Evolutionary conservation across 768 basidiomycete genomes (phyloP).

Genomic region (Serendipita sp.): DNA sequence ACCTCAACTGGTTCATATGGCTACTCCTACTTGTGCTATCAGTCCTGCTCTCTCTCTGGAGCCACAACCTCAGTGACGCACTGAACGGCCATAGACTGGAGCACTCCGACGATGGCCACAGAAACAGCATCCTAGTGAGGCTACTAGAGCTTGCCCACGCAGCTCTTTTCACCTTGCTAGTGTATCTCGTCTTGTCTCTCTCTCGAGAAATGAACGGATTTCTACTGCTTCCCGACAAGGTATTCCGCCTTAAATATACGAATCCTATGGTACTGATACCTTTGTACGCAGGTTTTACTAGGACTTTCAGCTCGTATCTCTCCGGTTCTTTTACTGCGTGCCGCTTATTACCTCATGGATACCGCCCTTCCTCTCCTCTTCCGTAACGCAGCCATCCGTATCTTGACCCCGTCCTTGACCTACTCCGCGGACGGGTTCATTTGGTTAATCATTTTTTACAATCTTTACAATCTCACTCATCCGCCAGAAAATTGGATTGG

Average conservation of each 20-base stretch:
- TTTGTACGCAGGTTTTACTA: neutral
- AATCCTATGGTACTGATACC: no score
- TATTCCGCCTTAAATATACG: no score
- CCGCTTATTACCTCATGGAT: neutral
- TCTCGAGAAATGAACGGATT: neutral
- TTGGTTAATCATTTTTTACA: neutral
- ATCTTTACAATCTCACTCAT: neutral
- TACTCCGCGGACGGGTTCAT: neutral
- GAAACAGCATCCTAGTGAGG: neutral
- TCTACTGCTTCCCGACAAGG: conserved; percentile 1
- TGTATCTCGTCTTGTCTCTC: neutral
- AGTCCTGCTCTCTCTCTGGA: neutral
- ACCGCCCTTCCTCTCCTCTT: neutral
- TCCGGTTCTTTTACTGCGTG: neutral
- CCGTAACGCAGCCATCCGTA: neutral
- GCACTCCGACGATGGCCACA: neutral
- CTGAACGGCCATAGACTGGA: neutral
- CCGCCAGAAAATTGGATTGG: neutral
- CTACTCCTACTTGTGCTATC: neutral
- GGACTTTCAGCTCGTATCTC: neutral
- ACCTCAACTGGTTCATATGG: neutral
- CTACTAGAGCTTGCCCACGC: neutral
- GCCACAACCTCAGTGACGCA: neutral
- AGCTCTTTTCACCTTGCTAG: neutral
- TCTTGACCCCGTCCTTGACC: neutral